Evolutionary conservation across 2,329 filamentous ascomycete species (phyloP).

Genomic region (Fusarium liriodendri): DNA sequence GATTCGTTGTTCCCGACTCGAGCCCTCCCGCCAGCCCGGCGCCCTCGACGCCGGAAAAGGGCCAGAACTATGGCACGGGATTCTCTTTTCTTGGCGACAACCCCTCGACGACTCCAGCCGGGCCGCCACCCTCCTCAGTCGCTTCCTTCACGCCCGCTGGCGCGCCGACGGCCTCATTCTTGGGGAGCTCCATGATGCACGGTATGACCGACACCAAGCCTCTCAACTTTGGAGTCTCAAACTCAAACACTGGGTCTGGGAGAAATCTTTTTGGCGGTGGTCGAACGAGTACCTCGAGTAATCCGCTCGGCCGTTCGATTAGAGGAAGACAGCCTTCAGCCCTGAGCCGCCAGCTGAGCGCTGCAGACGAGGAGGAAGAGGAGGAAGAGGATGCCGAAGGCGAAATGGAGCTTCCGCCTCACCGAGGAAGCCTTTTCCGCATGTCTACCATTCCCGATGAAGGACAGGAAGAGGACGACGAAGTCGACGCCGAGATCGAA

Average conservation of each 20-base stretch:
- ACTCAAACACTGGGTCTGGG: slow-evolving; percentile 36
- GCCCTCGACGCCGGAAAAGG: slow-evolving; percentile 63
- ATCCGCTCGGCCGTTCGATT: slow-evolving; percentile 62
- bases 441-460: slow-evolving; percentile 33
- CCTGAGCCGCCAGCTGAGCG: slow-evolving; percentile 58
- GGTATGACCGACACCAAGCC: slow-evolving; percentile 54
- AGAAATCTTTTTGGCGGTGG: slow-evolving; percentile 53
- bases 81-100: slow-evolving; percentile 56
- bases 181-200: slow-evolving; percentile 66
- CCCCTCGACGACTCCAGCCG: slow-evolving; percentile 66
- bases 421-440: slow-evolving; percentile 49
- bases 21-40: slow-evolving; percentile 56
- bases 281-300: slow-evolving; percentile 50
- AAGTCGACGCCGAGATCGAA: slow-evolving; percentile 52
- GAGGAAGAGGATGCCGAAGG: slow-evolving; percentile 49
- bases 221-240: slow-evolving; percentile 51
- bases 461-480: slow-evolving; percentile 41
- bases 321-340: slow-evolving; percentile 60
- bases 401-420: slow-evolving; percentile 49
- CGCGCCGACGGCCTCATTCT: slow-evolving; percentile 65
- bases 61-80: slow-evolving; percentile 47
- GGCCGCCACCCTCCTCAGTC: slow-evolving; percentile 62
- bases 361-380: slow-evolving; percentile 47
- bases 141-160: slow-evolving; percentile 68
- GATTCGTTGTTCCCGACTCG: slow-evolving; percentile 57